These are phyloP conservation scores for Colletotrichum destructivum DNA, from an alignment of 2,329 filamentous ascomycete species.

Conservation along the genomic window DNA sequence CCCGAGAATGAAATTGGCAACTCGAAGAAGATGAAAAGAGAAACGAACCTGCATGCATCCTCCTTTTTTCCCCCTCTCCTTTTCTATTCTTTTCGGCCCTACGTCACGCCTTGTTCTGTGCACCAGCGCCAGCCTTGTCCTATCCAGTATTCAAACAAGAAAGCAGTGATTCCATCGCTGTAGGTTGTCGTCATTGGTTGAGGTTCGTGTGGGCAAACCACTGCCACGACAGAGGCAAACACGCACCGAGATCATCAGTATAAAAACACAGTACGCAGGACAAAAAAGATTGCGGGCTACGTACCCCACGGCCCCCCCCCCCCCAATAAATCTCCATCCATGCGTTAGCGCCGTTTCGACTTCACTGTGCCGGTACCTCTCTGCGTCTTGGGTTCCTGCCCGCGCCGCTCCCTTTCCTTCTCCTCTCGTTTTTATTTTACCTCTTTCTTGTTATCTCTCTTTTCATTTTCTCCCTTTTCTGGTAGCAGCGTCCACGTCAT, in stretches of 20 bases:
- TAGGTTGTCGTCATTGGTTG: not conserved
- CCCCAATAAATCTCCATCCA: slow-evolving; percentile 29
- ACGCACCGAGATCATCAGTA: not conserved
- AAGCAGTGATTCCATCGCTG: not conserved
- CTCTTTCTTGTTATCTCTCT: not conserved
- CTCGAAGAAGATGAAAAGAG: slow-evolving; percentile 9
- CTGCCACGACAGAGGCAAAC: slow-evolving; percentile 22
- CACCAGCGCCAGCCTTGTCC: slow-evolving; percentile 2
- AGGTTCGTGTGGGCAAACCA: not conserved
- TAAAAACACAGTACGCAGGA: not conserved
- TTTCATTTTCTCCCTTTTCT: not conserved
- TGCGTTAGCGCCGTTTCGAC: slow-evolving; percentile 37
- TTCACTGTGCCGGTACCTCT: slow-evolving; percentile 33
- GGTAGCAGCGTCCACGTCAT: slow-evolving; percentile 17
- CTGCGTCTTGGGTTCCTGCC: slow-evolving; percentile 24
- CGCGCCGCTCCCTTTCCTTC: not conserved
- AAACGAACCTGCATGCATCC: not conserved
- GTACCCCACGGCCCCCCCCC: slow-evolving; percentile 1
- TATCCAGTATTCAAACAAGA: not conserved
- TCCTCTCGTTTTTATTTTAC: not conserved
- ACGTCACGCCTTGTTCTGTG: not conserved
- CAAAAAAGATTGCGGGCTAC: not conserved
- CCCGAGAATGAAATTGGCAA: slow-evolving; percentile 24
- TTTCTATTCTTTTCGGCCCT: not conserved
- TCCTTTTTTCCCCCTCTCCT: not conserved